These are phyloP conservation scores for Acephala macrosclerotiorum DNA, from an alignment of 2,329 filamentous ascomycete genomes.

Conservation along the genomic window DNA sequence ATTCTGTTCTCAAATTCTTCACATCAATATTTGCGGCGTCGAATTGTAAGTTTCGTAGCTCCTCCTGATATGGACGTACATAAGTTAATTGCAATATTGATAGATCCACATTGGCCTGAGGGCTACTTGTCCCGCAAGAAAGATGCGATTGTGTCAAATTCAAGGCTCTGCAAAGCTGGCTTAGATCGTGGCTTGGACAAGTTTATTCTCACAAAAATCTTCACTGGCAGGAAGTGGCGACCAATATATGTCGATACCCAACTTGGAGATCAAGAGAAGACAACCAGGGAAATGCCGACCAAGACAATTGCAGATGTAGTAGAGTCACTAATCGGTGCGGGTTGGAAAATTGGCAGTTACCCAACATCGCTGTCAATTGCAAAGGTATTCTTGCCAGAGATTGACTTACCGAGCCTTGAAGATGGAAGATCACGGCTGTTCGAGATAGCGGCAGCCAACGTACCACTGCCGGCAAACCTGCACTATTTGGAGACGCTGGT, in stretches of 20 bases:
- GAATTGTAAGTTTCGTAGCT: conserved; percentile 14
- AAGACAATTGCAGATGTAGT: conserved; percentile 86
- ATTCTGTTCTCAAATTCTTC: conserved; percentile 79
- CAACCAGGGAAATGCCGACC: conserved; percentile 49
- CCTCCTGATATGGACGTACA: conserved; percentile 6
- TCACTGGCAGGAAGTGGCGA: conserved; percentile 74
- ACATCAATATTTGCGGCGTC: conserved; percentile 54
- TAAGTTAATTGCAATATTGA: conserved; percentile 1
- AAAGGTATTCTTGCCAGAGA: conserved; percentile 18
- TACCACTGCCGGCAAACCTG: too few relatives aligned
- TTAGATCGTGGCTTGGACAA: conserved; percentile 56
- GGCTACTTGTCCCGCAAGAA: conserved; percentile 73
- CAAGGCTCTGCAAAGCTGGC: conserved; percentile 65
- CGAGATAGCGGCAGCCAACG: neutral
- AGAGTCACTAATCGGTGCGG: conserved; percentile 79
- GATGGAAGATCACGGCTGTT: conserved; percentile 17
- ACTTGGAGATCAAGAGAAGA: conserved; percentile 11
- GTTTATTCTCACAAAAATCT: conserved; percentile 72
- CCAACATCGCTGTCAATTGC: conserved; percentile 18
- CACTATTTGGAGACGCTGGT: conserved; percentile 45
- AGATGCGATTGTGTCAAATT: conserved; percentile 75
- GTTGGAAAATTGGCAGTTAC: conserved; percentile 62
- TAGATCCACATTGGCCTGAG: conserved; percentile 68
- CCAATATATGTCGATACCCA: conserved; percentile 59
- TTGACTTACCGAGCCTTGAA: conserved; percentile 21